Percentiles rank a stretch among this genome's conserved stretches.
Conservation (phyloP, 805 yeast genomes). For the Monosporozyma aquatica region DNA sequence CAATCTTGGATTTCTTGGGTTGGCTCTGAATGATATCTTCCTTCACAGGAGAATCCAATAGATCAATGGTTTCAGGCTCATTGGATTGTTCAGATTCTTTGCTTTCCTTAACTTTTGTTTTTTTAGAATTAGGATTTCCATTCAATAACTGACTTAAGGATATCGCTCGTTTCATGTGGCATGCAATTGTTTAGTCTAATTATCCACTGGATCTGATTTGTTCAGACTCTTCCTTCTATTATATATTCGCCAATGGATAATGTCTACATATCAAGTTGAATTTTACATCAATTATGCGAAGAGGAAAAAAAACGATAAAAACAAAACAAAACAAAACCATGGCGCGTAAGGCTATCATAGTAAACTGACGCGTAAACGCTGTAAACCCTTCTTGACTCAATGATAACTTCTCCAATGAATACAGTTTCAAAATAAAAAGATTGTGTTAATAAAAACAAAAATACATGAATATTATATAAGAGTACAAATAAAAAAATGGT, state of each 20-base stretch:
- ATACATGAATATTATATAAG: too few species aligned
- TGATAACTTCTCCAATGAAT: too few species aligned
- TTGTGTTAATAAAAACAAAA: too few species aligned
- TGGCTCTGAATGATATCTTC: background rate
- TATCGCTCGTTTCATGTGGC: constrained; percentile 10
- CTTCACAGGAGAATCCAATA: background rate
- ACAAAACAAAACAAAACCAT: background rate
- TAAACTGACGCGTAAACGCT: too few species aligned
- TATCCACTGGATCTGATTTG: too few species aligned
- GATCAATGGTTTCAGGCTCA: background rate
- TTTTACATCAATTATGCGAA: too few species aligned
- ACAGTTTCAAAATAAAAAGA: too few species aligned
- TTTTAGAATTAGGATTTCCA: constrained; percentile 11
- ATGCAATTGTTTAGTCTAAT: background rate
- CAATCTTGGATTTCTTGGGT: constrained; percentile 3
- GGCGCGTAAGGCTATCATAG: background rate
- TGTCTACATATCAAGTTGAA: too few species aligned
- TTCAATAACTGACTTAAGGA: constrained; percentile 12
- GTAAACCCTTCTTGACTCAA: too few species aligned
- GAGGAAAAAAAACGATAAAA: background rate
- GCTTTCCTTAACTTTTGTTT: background rate
- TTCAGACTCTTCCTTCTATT: too few species aligned
- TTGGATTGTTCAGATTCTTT: background rate
- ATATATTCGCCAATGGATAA: too few species aligned
- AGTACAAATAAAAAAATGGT: too few species aligned